Conservation (phyloP, 257 asterid species). For the Cynanchum wilfordii region DNA sequence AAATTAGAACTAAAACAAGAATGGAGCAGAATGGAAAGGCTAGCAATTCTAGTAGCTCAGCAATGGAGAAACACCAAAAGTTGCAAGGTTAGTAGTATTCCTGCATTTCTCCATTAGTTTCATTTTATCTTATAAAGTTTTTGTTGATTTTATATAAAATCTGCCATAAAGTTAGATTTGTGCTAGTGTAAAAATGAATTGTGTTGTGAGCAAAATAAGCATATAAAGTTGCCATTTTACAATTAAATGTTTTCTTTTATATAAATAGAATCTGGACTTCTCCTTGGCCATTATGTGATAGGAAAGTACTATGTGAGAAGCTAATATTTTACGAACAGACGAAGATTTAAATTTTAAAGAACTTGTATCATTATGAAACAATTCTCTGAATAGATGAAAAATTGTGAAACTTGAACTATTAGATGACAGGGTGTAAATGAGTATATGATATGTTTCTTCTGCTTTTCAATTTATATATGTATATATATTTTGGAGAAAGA, state of each 20-base stretch:
- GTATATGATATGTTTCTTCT: neutral
- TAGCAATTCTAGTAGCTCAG: slow-evolving; percentile 18
- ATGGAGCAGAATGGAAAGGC: slow-evolving; percentile 21
- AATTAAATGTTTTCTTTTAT: neutral
- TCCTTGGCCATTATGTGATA: neutral
- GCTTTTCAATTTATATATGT: neutral
- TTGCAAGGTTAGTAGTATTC: slow-evolving; percentile 36
- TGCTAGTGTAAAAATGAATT: neutral
- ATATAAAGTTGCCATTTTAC: neutral
- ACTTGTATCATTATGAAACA: neutral
- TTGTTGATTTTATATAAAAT: neutral
- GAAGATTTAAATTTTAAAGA: neutral
- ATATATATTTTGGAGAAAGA: neutral
- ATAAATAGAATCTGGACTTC: neutral
- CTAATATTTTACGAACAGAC: neutral
- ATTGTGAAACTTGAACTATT: neutral
- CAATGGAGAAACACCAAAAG: slow-evolving; percentile 24
- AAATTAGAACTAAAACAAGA: slow-evolving; percentile 26
- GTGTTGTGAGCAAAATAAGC: neutral
- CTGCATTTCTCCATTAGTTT: neutral
- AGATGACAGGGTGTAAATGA: neutral
- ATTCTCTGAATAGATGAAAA: neutral
- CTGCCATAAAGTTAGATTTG: neutral
- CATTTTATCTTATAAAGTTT: neutral
- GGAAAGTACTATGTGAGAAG: neutral